Evolutionary conservation across 441 rosid genomes (phyloP).

Genomic region (Daphne laureola): DNA sequence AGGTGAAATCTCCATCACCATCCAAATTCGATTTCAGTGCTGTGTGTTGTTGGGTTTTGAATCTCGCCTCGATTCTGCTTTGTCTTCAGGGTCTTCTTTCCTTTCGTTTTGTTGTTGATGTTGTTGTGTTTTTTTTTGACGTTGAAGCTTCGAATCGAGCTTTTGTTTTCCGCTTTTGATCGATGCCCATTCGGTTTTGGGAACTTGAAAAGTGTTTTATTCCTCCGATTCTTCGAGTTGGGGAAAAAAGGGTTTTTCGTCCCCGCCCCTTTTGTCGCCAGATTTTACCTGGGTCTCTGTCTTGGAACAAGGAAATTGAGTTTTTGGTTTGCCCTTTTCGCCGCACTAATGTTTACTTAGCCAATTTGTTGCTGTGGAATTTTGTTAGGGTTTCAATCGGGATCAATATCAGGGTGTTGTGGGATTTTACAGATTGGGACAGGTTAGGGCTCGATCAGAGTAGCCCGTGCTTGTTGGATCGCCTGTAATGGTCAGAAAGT

Average conservation of each 20-base stretch:
- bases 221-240: conserved; percentile 8
- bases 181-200: conserved; percentile 26
- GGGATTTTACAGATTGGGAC: conserved; percentile 21
- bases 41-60: not conserved
- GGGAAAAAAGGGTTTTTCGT: not conserved
- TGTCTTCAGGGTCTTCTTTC: not conserved
- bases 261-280: not conserved
- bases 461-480: conserved; percentile 9
- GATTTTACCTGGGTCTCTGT: not conserved
- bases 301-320: conserved; percentile 1
- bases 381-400: conserved; percentile 28
- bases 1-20: conserved; percentile 23
- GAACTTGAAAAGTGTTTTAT: conserved; percentile 13
- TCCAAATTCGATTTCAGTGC: conserved; percentile 3
- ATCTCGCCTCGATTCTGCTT: not conserved
- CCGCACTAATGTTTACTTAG: conserved; percentile 18
- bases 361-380: conserved; percentile 17
- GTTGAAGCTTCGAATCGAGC: conserved; percentile 21
- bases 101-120: too few species aligned
- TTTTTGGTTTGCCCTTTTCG: conserved; percentile 3
- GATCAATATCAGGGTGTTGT: conserved; percentile 24
- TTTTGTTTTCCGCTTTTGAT: conserved; percentile 23
- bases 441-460: conserved; percentile 25
- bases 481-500: conserved; percentile 16
- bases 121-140: not conserved